These are phyloP conservation scores for Paramecium primaurelia DNA, from an alignment of 73 alveolate species.

Conservation along the genomic window DNA sequence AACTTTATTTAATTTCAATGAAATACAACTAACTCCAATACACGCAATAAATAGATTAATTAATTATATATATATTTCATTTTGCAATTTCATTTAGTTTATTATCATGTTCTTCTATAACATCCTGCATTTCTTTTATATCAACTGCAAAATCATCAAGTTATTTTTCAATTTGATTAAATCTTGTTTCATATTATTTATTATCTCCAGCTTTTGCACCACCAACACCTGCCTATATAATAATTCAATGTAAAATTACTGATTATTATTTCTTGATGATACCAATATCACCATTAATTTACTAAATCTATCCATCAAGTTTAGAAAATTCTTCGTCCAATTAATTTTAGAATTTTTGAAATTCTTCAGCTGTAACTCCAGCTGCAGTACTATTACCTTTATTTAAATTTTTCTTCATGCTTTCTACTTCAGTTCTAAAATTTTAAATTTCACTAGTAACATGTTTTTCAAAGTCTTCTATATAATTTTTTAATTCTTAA, in stretches of 20 bases:
- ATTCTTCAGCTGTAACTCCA: background rate
- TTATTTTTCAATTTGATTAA: background rate
- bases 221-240: background rate
- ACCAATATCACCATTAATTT: background rate
- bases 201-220: background rate
- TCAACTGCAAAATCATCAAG: background rate
- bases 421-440: background rate
- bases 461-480: background rate
- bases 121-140: background rate
- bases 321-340: background rate
- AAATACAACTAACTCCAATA: background rate
- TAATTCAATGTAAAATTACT: background rate
- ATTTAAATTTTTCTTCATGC: background rate
- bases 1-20: background rate
- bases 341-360: background rate
- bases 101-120: background rate
- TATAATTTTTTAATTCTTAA: background rate
- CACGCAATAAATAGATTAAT: background rate
- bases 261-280: background rate
- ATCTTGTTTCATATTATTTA: background rate
- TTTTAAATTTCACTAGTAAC: background rate
- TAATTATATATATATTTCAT: background rate
- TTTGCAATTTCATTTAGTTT: background rate
- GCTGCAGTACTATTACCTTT: background rate
- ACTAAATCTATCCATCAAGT: background rate